A percentile compares a stretch with the other conserved stretches of the same genome.
These are phyloP conservation scores for Xylaria bambusicola DNA, from an alignment of 495 filamentous ascomycete species.

Conservation along the genomic window DNA sequence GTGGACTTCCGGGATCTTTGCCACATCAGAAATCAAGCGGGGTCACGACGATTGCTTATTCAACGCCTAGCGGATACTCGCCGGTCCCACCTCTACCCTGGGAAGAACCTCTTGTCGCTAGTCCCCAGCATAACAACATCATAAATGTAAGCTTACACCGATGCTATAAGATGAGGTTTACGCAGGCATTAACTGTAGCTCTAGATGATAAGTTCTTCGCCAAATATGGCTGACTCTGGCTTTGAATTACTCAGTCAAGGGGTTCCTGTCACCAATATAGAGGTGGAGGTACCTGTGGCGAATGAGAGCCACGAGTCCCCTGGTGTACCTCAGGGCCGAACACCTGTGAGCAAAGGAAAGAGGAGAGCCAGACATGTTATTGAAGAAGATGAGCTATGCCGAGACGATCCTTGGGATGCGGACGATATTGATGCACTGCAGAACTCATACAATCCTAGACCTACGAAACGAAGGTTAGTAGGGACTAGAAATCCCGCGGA, in stretches of 20 bases:
- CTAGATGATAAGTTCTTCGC: constrained; percentile 32
- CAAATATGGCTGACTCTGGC: constrained; percentile 24
- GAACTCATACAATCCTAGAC: constrained; percentile 22
- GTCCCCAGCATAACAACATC: constrained; percentile 2
- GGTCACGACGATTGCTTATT: constrained; percentile 29
- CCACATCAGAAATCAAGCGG: constrained; percentile 31
- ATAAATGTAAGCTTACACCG: constrained; percentile 23
- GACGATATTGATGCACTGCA: constrained; percentile 1
- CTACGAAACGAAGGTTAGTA: constrained; percentile 10
- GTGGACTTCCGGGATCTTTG: constrained; percentile 15
- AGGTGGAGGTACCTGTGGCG: constrained; percentile 2
- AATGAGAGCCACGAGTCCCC: constrained; percentile 2
- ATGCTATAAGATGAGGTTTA: background rate
- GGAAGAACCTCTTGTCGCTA: constrained; percentile 21
- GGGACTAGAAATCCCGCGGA: constrained; percentile 4
- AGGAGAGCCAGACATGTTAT: constrained; percentile 12
- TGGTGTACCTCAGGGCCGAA: background rate
- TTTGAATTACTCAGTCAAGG: constrained; percentile 5
- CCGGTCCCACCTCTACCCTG: constrained; percentile 30
- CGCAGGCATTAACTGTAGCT: constrained; percentile 9
- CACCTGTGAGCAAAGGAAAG: constrained; percentile 18
- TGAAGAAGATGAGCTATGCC: constrained; percentile 30
- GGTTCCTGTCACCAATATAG: background rate
- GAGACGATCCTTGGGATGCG: constrained; percentile 9
- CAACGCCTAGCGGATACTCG: constrained; percentile 30